phyloP scores from a whole-genome alignment of 2,329 filamentous ascomycete genomes.

The Aspergillus fischeri region DNA sequence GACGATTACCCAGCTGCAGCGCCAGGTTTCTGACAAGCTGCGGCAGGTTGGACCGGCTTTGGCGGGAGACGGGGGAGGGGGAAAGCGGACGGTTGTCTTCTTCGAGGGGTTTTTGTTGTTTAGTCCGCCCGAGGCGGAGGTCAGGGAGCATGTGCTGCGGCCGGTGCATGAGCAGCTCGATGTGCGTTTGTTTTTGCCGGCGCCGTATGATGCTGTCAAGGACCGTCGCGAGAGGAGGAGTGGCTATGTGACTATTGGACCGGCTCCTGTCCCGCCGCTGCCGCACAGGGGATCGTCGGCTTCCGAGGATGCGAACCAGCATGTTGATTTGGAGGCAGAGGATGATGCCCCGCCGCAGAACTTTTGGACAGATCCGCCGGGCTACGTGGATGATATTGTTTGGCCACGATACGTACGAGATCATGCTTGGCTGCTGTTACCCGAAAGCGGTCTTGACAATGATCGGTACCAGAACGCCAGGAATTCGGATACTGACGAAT shows the following conservation, averaged over 20 bases:
- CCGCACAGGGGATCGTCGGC: neutral
- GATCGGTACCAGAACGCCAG: neutral
- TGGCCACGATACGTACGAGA: slow-evolving; percentile 90
- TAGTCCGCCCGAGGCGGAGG: slow-evolving; percentile 39
- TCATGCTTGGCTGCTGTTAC: slow-evolving; percentile 75
- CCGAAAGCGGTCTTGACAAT: slow-evolving; percentile 49
- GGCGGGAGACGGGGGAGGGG: neutral
- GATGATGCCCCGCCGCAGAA: slow-evolving; percentile 54
- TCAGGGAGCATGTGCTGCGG: slow-evolving; percentile 23
- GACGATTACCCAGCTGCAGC: slow-evolving; percentile 22
- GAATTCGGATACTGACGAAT: slow-evolving; percentile 17
- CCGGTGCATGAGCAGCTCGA: slow-evolving; percentile 51
- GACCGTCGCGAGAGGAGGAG: slow-evolving; percentile 37
- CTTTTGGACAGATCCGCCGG: slow-evolving; percentile 92
- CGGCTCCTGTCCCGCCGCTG: slow-evolving; percentile 25
- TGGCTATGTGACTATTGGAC: slow-evolving; percentile 46
- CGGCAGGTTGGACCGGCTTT: neutral
- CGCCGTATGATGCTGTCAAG: slow-evolving; percentile 53
- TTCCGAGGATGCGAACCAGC: neutral
- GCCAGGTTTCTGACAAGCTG: slow-evolving; percentile 20
- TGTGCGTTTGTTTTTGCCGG: slow-evolving; percentile 72
- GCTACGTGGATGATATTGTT: slow-evolving; percentile 89
- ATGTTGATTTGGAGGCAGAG: slow-evolving; percentile 26
- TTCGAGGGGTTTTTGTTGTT: slow-evolving; percentile 89
- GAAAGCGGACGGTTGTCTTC: slow-evolving; percentile 56